Evolutionary conservation across 345 rosid species (phyloP).

Genomic region (Brassica cretica): DNA sequence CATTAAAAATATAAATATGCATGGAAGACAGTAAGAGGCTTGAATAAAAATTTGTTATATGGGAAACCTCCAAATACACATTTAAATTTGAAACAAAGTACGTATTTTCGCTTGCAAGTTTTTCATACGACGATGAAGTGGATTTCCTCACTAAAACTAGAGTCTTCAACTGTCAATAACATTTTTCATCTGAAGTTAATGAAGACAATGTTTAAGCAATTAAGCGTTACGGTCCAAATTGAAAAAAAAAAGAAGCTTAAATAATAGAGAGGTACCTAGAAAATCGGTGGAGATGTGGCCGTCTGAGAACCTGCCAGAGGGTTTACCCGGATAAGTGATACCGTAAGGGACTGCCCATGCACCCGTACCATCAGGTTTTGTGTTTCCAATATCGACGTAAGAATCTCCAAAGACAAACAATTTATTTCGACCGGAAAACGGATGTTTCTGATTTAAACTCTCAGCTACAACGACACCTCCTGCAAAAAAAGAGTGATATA

Average conservation of each 20-base stretch:
- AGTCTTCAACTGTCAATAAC: background rate
- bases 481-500: background rate
- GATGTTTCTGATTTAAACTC: background rate
- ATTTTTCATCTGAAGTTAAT: background rate
- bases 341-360: constrained; percentile 58
- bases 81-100: background rate
- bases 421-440: constrained; percentile 31
- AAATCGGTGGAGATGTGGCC: constrained; percentile 56
- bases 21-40: background rate
- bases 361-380: background rate
- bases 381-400: constrained; percentile 57
- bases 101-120: background rate
- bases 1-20: background rate
- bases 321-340: constrained; percentile 50
- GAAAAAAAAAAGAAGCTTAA: background rate
- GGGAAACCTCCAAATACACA: background rate
- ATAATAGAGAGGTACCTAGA: constrained; percentile 35
- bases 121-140: background rate
- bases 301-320: constrained; percentile 59
- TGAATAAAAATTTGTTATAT: background rate
- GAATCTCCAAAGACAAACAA: constrained; percentile 64
- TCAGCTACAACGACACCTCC: constrained; percentile 21
- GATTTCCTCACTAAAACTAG: background rate
- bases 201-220: background rate
- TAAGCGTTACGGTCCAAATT: background rate